A percentile compares a stretch with the other conserved stretches of the same genome.
These are phyloP conservation scores for Myrica gale DNA, from an alignment of 306 rosid species.

Conservation along the genomic window DNA sequence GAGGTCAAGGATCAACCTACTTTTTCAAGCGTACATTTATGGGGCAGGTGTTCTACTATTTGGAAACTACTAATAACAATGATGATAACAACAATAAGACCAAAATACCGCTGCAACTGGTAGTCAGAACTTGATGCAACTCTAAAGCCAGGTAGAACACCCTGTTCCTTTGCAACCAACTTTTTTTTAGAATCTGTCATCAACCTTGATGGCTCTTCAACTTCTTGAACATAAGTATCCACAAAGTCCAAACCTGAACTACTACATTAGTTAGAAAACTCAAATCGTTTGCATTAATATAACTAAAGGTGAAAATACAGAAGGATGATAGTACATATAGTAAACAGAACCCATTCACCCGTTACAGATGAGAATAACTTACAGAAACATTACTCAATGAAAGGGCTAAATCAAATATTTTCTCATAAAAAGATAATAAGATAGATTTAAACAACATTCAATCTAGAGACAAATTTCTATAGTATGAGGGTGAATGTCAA, in stretches of 20 bases:
- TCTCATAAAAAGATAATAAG: not conserved
- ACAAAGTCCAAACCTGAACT: conserved; percentile 66
- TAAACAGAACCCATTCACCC: not conserved
- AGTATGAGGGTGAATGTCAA: not conserved
- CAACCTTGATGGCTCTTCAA: conserved; percentile 63
- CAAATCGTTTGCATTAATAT: not conserved
- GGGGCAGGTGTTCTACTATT: not conserved
- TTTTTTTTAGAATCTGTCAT: conserved; percentile 51
- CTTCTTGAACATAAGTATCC: conserved; percentile 75
- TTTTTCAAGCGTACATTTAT: not conserved
- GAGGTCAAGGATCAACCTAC: not conserved
- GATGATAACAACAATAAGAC: conserved; percentile 2
- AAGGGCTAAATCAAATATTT: not conserved
- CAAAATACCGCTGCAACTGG: conserved; percentile 67
- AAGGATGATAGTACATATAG: not conserved
- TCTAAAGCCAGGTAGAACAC: conserved; percentile 73
- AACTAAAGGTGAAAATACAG: not conserved
- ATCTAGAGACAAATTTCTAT: not conserved
- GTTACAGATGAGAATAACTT: not conserved
- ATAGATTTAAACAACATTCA: too few relatives aligned
- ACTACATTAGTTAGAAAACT: conserved; percentile 17
- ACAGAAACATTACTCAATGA: not conserved
- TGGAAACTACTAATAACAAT: not conserved
- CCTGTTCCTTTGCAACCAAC: conserved; percentile 46
- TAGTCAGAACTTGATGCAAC: conserved; percentile 73